Evolutionary conservation across 2,329 filamentous ascomycete genomes (phyloP).

Genomic region (Sporothrix mexicana): DNA sequence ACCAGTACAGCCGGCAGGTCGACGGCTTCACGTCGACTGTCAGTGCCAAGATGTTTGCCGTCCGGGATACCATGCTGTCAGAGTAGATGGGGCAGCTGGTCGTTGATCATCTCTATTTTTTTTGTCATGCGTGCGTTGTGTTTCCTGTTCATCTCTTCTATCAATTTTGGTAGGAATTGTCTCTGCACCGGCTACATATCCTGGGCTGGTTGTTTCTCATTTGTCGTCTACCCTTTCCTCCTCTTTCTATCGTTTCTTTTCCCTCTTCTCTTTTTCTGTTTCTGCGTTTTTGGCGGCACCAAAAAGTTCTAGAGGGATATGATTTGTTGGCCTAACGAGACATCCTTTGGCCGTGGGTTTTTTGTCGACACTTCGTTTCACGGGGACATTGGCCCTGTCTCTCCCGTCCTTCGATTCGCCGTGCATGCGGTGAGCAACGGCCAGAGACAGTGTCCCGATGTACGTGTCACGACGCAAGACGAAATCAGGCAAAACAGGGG

Average conservation of each 20-base stretch:
- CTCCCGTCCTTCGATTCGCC: not conserved
- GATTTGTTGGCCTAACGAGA: conserved; percentile 25
- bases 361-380: not conserved
- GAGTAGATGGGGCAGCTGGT: conserved; percentile 47
- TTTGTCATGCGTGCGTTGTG: conserved; percentile 4
- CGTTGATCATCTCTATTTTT: not conserved
- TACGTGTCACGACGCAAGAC: conserved; percentile 12
- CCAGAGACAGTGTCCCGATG: not conserved
- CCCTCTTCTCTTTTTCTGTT: conserved; percentile 10
- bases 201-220: not conserved
- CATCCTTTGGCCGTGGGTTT: conserved; percentile 23
- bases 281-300: conserved; percentile 28
- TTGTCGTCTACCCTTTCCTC: not conserved
- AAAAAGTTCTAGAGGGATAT: conserved; percentile 29
- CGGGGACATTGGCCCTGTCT: not conserved
- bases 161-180: not conserved
- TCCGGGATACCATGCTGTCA: conserved; percentile 72
- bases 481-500: conserved; percentile 19
- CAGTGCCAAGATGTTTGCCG: conserved; percentile 97
- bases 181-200: not conserved
- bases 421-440: not conserved
- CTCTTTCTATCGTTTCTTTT: not conserved
- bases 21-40: conserved; percentile 93
- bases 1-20: conserved; percentile 97
- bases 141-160: not conserved